Evolutionary conservation across 805 yeast genomes (phyloP).

Genomic region (Wickerhamiella allomyrinae): DNA sequence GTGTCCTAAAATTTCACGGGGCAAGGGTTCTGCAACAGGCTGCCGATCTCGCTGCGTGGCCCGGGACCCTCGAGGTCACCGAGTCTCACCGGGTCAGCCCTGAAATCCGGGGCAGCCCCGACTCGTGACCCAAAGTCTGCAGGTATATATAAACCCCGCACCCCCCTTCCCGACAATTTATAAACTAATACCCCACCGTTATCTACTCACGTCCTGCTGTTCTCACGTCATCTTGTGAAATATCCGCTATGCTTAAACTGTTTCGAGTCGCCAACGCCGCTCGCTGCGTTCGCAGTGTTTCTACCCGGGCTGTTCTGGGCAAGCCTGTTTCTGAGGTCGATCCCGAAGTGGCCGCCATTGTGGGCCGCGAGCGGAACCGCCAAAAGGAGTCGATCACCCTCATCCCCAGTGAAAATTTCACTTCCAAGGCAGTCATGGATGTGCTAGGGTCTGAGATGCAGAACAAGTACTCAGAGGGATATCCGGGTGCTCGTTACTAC

Average conservation of each 20-base stretch:
- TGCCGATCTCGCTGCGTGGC: too few species aligned
- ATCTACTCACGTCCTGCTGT: neutral
- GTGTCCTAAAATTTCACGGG: too few species aligned
- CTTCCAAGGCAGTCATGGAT: conserved; percentile 90
- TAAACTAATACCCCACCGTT: neutral
- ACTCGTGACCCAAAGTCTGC: neutral
- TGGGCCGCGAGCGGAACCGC: conserved; percentile 65
- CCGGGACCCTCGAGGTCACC: neutral
- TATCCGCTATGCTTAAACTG: neutral
- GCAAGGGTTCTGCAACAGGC: too few species aligned
- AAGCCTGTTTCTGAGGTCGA: conserved; percentile 18
- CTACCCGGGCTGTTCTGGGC: conserved; percentile 9
- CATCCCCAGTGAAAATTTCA: conserved; percentile 95
- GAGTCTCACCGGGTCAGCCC: neutral
- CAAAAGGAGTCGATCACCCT: conserved; percentile 87
- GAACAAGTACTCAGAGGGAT: conserved; percentile 97
- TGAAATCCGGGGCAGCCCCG: neutral
- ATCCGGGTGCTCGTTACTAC: conserved; percentile 97
- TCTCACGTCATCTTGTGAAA: neutral
- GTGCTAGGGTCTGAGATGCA: conserved; percentile 96
- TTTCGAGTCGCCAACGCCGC: neutral
- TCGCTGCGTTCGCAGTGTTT: neutral
- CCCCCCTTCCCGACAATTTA: neutral
- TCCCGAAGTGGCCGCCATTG: conserved; percentile 29
- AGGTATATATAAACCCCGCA: neutral